Conservation (phyloP, 805 yeast genomes). For the Candida khao-thaluensis region DNA sequence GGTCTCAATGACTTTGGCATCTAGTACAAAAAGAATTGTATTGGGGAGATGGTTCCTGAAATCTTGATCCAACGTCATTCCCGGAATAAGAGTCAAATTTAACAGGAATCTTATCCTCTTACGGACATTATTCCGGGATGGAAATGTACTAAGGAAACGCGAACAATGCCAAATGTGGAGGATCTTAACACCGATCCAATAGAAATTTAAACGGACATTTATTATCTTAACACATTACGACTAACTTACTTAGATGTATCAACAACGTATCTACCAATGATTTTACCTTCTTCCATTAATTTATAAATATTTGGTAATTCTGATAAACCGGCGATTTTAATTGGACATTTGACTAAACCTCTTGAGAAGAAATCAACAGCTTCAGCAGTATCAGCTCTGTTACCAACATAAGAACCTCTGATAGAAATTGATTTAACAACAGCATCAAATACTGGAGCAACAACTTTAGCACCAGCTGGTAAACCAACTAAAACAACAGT, state of each 20-base stretch:
- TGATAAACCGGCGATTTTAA: conserved; percentile 41
- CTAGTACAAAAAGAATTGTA: too few relatives aligned
- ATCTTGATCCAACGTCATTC: too few relatives aligned
- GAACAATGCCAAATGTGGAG: too few relatives aligned
- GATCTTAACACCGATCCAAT: not conserved
- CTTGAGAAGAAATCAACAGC: conserved; percentile 45
- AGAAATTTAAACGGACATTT: not conserved
- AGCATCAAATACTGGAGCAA: conserved; percentile 39
- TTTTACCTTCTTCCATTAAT: conserved; percentile 42
- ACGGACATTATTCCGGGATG: too few relatives aligned
- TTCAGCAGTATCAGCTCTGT: conserved; percentile 47
- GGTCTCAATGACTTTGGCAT: too few relatives aligned
- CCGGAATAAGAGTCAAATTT: too few relatives aligned
- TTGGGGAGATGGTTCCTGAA: too few relatives aligned
- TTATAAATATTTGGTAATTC: conserved; percentile 40
- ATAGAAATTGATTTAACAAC: conserved; percentile 40
- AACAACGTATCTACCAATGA: conserved; percentile 45
- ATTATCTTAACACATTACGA: conserved; percentile 2
- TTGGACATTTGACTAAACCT: conserved; percentile 43
- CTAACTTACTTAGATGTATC: conserved; percentile 35
- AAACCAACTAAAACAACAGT: conserved; percentile 46
- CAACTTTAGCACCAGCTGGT: conserved; percentile 45
- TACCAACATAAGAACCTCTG: conserved; percentile 46
- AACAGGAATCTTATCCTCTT: too few relatives aligned
- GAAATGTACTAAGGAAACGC: too few relatives aligned